phyloP scores from a whole-genome alignment of 2,329 filamentous ascomycete species.

The Arachnomyces sp. region DNA sequence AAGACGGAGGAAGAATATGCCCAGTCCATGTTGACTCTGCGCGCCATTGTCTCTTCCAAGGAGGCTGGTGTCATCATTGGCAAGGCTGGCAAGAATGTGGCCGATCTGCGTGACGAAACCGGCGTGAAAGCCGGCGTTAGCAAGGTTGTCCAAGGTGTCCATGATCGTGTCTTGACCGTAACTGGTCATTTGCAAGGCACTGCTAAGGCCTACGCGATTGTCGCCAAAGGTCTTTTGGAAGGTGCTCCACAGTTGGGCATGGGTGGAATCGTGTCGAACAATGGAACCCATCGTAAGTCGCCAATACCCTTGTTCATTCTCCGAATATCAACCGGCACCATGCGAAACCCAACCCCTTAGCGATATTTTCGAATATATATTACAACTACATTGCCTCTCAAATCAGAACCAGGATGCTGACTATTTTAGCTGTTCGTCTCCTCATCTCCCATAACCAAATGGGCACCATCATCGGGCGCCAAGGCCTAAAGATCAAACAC shows the following conservation, averaged over 20 bases:
- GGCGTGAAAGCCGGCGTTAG: conserved; percentile 96
- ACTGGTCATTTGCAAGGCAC: conserved; percentile 83
- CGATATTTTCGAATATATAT: conserved; percentile 2
- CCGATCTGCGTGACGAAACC: conserved; percentile 92
- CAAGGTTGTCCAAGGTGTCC: conserved; percentile 96
- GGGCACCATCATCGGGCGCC: conserved; percentile 96
- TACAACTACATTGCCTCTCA: background rate
- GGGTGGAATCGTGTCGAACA: conserved; percentile 79
- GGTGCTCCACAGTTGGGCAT: conserved; percentile 93
- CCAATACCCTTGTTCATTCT: conserved; percentile 4
- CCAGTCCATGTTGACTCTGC: conserved; percentile 81
- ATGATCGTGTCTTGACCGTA: conserved; percentile 93
- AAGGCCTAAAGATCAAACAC: conserved; percentile 98
- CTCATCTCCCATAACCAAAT: conserved; percentile 99
- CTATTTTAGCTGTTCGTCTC: conserved; percentile 73
- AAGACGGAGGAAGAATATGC: conserved; percentile 98
- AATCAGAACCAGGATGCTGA: conserved; percentile 12
- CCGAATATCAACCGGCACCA: background rate
- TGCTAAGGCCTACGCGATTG: conserved; percentile 85
- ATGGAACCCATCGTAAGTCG: conserved; percentile 85
- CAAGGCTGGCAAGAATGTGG: conserved; percentile 97
- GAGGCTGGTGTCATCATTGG: conserved; percentile 98
- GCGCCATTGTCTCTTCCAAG: conserved; percentile 97
- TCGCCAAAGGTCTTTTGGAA: conserved; percentile 83
- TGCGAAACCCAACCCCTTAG: no score